Evolutionary conservation across 2,329 filamentous ascomycete genomes (phyloP).

Genomic region (Aspergillaceae sp.): DNA sequence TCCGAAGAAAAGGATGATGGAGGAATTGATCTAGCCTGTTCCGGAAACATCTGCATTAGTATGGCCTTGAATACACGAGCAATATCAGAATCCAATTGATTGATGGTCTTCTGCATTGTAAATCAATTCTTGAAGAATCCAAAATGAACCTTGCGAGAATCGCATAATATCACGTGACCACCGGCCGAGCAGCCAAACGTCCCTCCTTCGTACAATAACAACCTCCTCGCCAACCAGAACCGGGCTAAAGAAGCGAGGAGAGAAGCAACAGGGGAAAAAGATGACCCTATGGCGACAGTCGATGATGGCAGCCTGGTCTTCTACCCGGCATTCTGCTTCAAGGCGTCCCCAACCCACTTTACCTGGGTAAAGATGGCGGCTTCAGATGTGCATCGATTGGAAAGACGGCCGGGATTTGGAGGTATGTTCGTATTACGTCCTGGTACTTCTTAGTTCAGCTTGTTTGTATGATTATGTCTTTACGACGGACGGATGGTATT

Average conservation of each 20-base stretch:
- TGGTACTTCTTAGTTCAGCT: too few species aligned
- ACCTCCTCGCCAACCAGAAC: not conserved
- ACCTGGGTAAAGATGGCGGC: conserved; percentile 55
- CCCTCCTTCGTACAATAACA: not conserved
- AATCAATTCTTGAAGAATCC: too few species aligned
- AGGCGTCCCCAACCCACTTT: conserved; percentile 52
- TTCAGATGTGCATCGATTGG: conserved; percentile 47
- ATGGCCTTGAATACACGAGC: not conserved
- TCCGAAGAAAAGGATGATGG: conserved; percentile 43
- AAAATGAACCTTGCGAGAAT: not conserved
- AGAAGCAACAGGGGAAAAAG: conserved; percentile 7
- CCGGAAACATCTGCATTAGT: not conserved
- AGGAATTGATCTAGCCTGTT: conserved; percentile 11
- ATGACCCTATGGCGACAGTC: conserved; percentile 20
- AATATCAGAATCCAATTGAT: not conserved
- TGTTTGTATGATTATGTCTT: too few species aligned
- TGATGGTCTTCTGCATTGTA: too few species aligned
- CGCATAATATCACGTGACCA: not conserved
- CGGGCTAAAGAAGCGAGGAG: too few species aligned
- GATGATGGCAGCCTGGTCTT: conserved; percentile 27
- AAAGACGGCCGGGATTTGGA: conserved; percentile 41
- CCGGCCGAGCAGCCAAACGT: not conserved
- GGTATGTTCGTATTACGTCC: conserved; percentile 28
- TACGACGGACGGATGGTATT: too few species aligned
- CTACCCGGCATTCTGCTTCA: conserved; percentile 54